phyloP scores from a whole-genome alignment of 257 asterid genomes.

The Forsythia suspensa region DNA sequence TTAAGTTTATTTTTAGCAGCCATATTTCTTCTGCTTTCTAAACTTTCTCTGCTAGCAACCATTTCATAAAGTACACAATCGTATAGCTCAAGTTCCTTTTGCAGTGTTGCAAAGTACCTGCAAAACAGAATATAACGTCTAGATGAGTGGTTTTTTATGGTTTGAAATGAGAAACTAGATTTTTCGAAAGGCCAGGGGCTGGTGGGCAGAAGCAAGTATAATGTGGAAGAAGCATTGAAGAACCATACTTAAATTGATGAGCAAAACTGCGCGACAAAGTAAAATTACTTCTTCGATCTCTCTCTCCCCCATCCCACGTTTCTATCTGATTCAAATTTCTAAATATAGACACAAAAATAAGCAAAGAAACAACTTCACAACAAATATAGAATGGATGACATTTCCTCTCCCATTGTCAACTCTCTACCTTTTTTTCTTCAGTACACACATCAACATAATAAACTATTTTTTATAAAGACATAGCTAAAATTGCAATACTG shows the following conservation, averaged over 20 bases:
- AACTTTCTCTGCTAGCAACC: slow-evolving; percentile 91
- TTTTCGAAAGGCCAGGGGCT: background rate
- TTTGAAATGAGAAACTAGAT: background rate
- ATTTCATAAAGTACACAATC: slow-evolving; percentile 97
- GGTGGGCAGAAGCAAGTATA: background rate
- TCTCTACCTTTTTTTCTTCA: slow-evolving; percentile 1
- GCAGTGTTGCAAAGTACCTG: slow-evolving; percentile 82
- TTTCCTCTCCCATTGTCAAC: background rate
- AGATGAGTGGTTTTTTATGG: background rate
- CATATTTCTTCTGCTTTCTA: slow-evolving; percentile 67
- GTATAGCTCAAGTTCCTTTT: slow-evolving; percentile 63
- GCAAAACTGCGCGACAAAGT: background rate
- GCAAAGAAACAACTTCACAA: background rate
- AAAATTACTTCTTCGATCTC: background rate
- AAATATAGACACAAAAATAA: slow-evolving; percentile 1
- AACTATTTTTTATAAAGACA: background rate
- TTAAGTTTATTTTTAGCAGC: slow-evolving; percentile 54
- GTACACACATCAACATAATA: background rate
- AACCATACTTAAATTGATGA: slow-evolving; percentile 1
- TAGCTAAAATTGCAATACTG: background rate
- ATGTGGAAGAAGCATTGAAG: background rate
- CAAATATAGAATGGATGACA: background rate
- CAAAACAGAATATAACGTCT: slow-evolving; percentile 14
- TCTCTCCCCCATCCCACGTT: background rate
- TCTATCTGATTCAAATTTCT: background rate